Base-by-base conservation (phyloP, 371 early-diverging fungal species). In the Haplosporangium sp. region DNA sequence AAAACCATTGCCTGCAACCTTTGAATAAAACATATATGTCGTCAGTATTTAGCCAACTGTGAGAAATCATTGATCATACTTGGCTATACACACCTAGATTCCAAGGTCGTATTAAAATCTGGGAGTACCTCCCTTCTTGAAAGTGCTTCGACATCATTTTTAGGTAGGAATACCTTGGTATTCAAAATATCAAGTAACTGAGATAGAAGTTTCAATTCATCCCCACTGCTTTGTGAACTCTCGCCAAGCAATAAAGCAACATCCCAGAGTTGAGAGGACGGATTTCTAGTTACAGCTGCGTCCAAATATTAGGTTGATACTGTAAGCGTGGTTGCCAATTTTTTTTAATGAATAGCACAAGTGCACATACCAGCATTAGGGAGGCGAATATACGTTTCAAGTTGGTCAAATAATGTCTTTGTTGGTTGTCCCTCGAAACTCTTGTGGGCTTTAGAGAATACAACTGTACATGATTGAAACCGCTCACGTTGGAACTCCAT, bases 401-500 rank as follows among this genome's bases (percentile, higher is more conserved):
- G 37, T 37, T 68, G 64, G 4, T 58, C 47, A 34, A 71, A 57
- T 20, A 72, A 19, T 5, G 59, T 20, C 3, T 69, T 27, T 8
- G 35, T 44, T 4, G 35, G 11, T 2, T 45, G 15, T 2, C 45
- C 53, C 1, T 55, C 50, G 35, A 53, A 3, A 35, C 44, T 47
- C n/a, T 44, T 70, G 40, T 73, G 35, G 4, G 66, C 57, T 35
- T 64, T 78, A 8, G 78, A 65, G 17, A 78, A 45, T 2, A 70
- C 60, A 17, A 70, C 9, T 1, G 78, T 78, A 7, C 67, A 78
- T 15, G 74, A 70, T 19, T 69, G 67, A n/a, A 66, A 73, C 44
- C 74, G 73, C 11, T 78, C 78, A 4, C 78, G 69, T 57, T 78
- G 78, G 45, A 78, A 78, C 39, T 78, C 78, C 74, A 78, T 73